These are phyloP conservation scores for Prunus persica DNA, from an alignment of 306 rosid species.

Conservation along the genomic window DNA sequence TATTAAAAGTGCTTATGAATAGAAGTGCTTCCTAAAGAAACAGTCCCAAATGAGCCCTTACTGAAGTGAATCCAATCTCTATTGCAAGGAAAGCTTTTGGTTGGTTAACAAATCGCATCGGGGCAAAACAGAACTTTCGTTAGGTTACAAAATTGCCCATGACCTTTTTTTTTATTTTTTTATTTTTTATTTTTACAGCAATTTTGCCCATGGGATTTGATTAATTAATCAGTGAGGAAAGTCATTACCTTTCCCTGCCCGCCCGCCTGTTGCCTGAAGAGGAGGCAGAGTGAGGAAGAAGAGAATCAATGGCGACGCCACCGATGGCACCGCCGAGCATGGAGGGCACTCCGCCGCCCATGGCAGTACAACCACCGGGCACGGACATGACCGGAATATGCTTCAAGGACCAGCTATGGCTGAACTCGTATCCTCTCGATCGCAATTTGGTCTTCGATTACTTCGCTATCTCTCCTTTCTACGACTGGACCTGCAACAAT, in stretches of 20 bases:
- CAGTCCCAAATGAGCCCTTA: too few species aligned
- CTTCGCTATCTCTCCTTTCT: conserved; percentile 91
- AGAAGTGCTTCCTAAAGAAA: too few species aligned
- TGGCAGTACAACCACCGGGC: conserved; percentile 64
- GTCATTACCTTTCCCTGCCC: background rate
- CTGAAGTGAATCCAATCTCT: too few species aligned
- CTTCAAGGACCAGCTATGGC: conserved; percentile 93
- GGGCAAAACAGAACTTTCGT: too few species aligned
- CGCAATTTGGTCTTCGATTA: conserved; percentile 91
- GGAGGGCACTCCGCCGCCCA: conserved; percentile 50
- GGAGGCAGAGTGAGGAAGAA: background rate
- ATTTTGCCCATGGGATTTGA: too few species aligned
- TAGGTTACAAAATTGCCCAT: too few species aligned
- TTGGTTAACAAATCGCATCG: too few species aligned
- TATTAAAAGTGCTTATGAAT: too few species aligned
- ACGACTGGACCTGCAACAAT: conserved; percentile 86
- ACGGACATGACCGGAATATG: conserved; percentile 96
- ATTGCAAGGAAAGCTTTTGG: too few species aligned
- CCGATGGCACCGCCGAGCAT: conserved; percentile 44
- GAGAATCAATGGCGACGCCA: conserved; percentile 51
- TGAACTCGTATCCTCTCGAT: conserved; percentile 81
- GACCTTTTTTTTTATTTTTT: too few species aligned
- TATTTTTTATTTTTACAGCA: too few species aligned
- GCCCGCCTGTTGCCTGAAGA: background rate
- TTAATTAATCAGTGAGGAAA: background rate